phyloP scores from a whole-genome alignment of 1,284 basidiomycete species.

The Boletus mariae region DNA sequence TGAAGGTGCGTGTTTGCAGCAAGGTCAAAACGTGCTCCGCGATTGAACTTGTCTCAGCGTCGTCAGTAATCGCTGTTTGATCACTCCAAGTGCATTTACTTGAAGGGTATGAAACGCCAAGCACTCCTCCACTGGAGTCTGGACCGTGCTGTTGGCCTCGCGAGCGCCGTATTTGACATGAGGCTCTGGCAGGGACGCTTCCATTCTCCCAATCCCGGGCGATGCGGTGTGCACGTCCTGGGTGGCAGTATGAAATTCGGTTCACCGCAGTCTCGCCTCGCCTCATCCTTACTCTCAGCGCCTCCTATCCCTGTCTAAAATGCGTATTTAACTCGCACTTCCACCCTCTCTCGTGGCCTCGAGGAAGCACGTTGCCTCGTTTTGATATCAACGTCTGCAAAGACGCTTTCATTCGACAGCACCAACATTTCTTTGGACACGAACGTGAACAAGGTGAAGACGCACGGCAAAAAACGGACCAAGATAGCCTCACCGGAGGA shows the following conservation, averaged over 20 bases:
- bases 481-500: slow-evolving; percentile 1
- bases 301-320: slow-evolving; percentile 8
- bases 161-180: background rate
- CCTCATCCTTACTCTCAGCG: slow-evolving; percentile 1
- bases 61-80: background rate
- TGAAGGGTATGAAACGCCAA: background rate
- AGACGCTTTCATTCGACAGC: background rate
- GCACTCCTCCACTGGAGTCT: slow-evolving; percentile 1
- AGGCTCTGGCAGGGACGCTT: slow-evolving; percentile 13
- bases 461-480: background rate
- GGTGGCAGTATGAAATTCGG: slow-evolving; percentile 5
- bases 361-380: slow-evolving; percentile 1
- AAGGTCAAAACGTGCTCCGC: slow-evolving; percentile 6
- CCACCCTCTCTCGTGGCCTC: slow-evolving; percentile 13
- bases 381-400: slow-evolving; percentile 9
- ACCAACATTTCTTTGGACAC: background rate
- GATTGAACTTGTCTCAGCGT: background rate
- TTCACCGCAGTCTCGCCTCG: slow-evolving; percentile 20
- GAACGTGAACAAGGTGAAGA: background rate
- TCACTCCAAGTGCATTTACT: background rate
- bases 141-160: background rate
- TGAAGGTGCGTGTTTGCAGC: slow-evolving; percentile 17
- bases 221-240: slow-evolving; percentile 11
- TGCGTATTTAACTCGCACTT: slow-evolving; percentile 17
- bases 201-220: slow-evolving; percentile 20